These are phyloP conservation scores for Cucumis melo DNA, from an alignment of 306 rosid species.

Conservation along the genomic window DNA sequence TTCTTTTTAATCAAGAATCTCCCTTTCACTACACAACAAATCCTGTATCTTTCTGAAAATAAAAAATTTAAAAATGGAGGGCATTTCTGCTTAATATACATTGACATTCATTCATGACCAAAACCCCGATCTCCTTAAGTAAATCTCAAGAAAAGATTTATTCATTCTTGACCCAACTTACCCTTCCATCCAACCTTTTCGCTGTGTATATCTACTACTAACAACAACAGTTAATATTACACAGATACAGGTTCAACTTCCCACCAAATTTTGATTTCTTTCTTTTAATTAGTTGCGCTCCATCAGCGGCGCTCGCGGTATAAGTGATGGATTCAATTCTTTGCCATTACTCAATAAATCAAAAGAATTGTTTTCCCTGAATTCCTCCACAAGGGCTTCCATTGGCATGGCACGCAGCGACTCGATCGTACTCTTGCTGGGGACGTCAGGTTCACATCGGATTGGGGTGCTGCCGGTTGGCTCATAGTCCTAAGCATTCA, in stretches of 20 bases:
- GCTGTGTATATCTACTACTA: neutral
- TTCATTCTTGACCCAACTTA: slow-evolving; percentile 10
- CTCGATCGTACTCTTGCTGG: slow-evolving; percentile 63
- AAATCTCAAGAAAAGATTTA: slow-evolving; percentile 70
- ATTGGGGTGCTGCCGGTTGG: slow-evolving; percentile 64
- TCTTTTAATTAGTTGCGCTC: slow-evolving; percentile 33
- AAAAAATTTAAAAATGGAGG: slow-evolving; percentile 3
- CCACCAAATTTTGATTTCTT: neutral
- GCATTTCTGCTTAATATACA: slow-evolving; percentile 24
- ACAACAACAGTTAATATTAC: slow-evolving; percentile 13
- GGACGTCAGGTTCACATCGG: slow-evolving; percentile 54
- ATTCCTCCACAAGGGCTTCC: slow-evolving; percentile 74
- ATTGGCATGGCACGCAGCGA: slow-evolving; percentile 80
- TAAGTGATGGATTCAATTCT: slow-evolving; percentile 72
- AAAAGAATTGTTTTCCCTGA: slow-evolving; percentile 57
- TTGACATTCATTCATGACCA: slow-evolving; percentile 22
- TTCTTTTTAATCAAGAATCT: neutral
- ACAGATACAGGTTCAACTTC: slow-evolving; percentile 27
- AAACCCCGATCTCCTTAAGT: slow-evolving; percentile 8
- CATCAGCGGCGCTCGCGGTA: slow-evolving; percentile 84
- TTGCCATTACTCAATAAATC: slow-evolving; percentile 40
- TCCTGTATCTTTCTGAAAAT: neutral
- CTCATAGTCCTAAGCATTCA: slow-evolving; percentile 65
- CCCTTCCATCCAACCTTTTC: neutral
- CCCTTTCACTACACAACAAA: neutral